Evolutionary conservation across 306 rosid genomes (phyloP), one percentile per base, ranked within the genome.

Genomic region (Quercus bicolor): DNA sequence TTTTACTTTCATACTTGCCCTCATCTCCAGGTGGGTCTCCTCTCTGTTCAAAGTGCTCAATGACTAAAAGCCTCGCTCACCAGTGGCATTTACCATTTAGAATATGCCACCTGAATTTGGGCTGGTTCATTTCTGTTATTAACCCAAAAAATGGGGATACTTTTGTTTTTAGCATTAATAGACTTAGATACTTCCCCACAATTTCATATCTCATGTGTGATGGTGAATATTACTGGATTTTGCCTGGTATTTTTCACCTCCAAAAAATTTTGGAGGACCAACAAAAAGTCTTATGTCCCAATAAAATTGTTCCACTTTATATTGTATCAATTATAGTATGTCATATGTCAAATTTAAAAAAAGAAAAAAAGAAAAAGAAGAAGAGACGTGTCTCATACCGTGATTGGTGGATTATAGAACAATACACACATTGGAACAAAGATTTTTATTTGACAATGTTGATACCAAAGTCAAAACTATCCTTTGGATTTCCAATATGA

Each of bases 1-100:
- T 80, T 86, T 84, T 55, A 83, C 89, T 61, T 89, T 84, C 78
- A 64, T 83, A 6, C 72, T 85, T 60, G 85, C 89, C 24, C 0
- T 89, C 12, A 19, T 76, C 75, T 85, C 77, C 75, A 74, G 89
- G 92, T 88, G 33, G 45, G 12, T 40, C 65, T 14, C 59, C 61
- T 2, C 9, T 64, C 51, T 52, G 48, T 65, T 65, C 71, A n/a
- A 29, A 16, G 23, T 16, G 51, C 71, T 31, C 33, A 29, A 16
- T 6, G 24, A 43, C 45, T 29, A 31, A 65, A 21, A n/a, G 8
- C 31, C 23, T 29, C 70, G 62, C 26, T 6, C 62, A 40, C 12
- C 45, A 40, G 45, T 40, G 45, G 45, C 64, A 21, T 10, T 33
- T 43, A 31, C 45, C 15, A 15, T 5, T 18, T 19, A 26, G 70